Conservation (phyloP, 139 green algal species). For the Chara braunii region DNA sequence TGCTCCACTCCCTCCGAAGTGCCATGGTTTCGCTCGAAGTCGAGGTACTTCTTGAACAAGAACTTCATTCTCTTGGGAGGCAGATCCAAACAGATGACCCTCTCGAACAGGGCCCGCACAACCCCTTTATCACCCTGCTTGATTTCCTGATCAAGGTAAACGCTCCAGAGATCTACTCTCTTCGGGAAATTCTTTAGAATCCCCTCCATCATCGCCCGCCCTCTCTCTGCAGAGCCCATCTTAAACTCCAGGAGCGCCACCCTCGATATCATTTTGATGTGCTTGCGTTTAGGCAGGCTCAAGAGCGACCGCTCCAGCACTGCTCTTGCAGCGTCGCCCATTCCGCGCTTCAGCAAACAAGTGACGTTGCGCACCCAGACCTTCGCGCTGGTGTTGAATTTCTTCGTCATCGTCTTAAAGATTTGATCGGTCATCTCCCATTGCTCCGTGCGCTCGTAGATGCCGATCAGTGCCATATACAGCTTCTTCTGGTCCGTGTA, state of each 20-base stretch:
- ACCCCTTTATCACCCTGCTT: conserved; percentile 56
- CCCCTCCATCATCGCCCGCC: conserved; percentile 75
- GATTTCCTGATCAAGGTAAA: conserved; percentile 92
- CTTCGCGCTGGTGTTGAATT: conserved; percentile 75
- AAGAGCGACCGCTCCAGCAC: conserved; percentile 63
- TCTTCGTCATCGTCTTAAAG: conserved; percentile 61
- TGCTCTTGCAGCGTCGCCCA: conserved; percentile 39
- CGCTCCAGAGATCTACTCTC: conserved; percentile 86
- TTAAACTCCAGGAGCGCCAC: conserved; percentile 79
- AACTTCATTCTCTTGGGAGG: conserved; percentile 83
- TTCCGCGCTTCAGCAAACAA: conserved; percentile 43
- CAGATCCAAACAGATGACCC: conserved; percentile 70
- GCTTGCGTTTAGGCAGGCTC: conserved; percentile 77
- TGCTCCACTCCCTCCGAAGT: conserved; percentile 55
- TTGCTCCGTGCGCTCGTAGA: conserved; percentile 55
- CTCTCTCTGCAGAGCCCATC: conserved; percentile 36
- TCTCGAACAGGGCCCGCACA: conserved; percentile 74
- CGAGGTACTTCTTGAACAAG: conserved; percentile 77
- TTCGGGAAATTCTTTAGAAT: conserved; percentile 86
- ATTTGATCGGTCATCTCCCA: conserved; percentile 54
- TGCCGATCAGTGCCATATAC: conserved; percentile 60
- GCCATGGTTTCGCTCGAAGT: conserved; percentile 81
- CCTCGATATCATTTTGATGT: conserved; percentile 76
- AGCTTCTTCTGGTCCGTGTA: conserved; percentile 77
- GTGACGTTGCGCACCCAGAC: conserved; percentile 69